Conservation (phyloP, 2,329 filamentous ascomycete species). For the Calonectria naviculata region DNA sequence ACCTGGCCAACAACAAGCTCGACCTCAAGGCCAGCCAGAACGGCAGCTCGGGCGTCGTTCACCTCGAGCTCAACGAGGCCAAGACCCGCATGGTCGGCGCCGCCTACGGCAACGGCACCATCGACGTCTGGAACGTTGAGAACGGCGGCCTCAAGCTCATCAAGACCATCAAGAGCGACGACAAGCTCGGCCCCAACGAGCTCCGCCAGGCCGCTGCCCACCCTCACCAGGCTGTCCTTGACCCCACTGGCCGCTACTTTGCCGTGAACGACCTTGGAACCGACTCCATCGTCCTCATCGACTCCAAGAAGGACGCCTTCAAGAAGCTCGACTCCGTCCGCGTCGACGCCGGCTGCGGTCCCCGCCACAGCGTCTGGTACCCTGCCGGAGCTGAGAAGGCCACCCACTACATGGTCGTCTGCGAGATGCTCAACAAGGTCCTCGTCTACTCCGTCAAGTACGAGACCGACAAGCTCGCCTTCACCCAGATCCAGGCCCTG, state of each 20-base stretch:
- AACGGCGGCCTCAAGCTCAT: conserved; percentile 49
- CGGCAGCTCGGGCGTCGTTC: conserved; percentile 57
- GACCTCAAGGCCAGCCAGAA: conserved; percentile 41
- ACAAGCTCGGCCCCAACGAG: conserved; percentile 46
- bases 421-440: conserved; percentile 58
- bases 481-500: conserved; percentile 50
- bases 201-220: conserved; percentile 49
- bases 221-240: conserved; percentile 60
- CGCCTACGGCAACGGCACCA: conserved; percentile 51
- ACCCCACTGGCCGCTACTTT: conserved; percentile 62
- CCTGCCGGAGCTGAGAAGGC: conserved; percentile 44
- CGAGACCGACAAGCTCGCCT: conserved; percentile 45
- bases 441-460: conserved; percentile 56
- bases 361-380: conserved; percentile 63
- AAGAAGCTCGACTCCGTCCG: conserved; percentile 47
- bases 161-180: conserved; percentile 50
- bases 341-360: conserved; percentile 55
- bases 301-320: conserved; percentile 54
- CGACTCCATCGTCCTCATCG: conserved; percentile 59
- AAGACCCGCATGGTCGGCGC: conserved; percentile 57
- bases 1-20: conserved; percentile 45
- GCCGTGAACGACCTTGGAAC: conserved; percentile 61
- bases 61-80: conserved; percentile 58
- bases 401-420: conserved; percentile 59
- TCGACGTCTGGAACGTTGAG: conserved; percentile 59